Evolutionary conservation across 495 filamentous ascomycete genomes (phyloP).

Genomic region (Aspergillus diversus): DNA sequence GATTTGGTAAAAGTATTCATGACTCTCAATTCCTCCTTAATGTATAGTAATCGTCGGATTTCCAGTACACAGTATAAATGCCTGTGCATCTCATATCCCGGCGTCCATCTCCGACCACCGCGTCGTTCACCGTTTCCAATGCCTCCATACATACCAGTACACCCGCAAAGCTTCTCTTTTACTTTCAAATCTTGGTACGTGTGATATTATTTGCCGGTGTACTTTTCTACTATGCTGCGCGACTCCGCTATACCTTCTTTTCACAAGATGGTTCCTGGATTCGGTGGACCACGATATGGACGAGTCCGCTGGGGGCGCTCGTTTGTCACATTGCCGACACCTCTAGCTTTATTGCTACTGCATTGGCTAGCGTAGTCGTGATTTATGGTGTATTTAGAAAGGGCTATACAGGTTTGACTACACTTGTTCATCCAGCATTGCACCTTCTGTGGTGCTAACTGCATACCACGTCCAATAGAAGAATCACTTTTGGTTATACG

Average conservation of each 20-base stretch:
- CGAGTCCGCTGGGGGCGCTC: constrained; percentile 32
- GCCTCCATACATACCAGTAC: constrained; percentile 58
- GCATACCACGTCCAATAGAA: constrained; percentile 49
- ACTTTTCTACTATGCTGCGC: constrained; percentile 45
- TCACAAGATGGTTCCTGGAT: constrained; percentile 27
- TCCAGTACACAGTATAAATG: constrained; percentile 25
- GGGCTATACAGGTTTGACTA: constrained; percentile 50
- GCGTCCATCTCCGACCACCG: constrained; percentile 83
- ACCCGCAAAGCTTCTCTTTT: constrained; percentile 57
- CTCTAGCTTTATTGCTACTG: constrained; percentile 37
- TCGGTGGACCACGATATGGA: constrained; percentile 39
- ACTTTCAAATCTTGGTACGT: constrained; percentile 53
- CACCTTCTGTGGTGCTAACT: constrained; percentile 17
- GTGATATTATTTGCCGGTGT: constrained; percentile 45
- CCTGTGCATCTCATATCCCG: constrained; percentile 62
- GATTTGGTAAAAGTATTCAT: not conserved
- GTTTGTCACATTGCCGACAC: constrained; percentile 41
- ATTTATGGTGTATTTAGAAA: constrained; percentile 54
- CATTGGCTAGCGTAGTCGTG: constrained; percentile 34
- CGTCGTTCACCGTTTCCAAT: constrained; percentile 83
- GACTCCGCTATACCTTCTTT: constrained; percentile 35
- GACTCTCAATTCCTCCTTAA: constrained; percentile 6
- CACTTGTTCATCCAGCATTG: not conserved
- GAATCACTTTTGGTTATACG: constrained; percentile 89
- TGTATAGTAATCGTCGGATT: constrained; percentile 4